Base-by-base conservation (phyloP, 169 alveolate species). In the Miamiensis avidus region DNA sequence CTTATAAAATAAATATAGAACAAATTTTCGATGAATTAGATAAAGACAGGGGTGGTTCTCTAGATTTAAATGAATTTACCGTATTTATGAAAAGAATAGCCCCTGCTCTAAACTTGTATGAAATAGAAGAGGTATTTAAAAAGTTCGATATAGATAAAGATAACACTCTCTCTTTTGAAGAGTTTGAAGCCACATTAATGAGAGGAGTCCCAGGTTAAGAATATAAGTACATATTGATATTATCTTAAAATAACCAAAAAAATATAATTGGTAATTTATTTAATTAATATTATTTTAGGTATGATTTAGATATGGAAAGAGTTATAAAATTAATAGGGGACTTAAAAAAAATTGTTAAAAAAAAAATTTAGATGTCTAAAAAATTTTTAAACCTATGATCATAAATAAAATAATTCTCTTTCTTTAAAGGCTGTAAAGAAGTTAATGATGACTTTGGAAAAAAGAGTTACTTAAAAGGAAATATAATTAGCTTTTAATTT, bases 141-240 rank as follows among this genome's bases (percentile, higher is more conserved):
- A 85, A 85, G 49, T 85, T 85, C 74, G 89, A 85, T 25, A 78
- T 30, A 25, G 74, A 85, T 49, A 73, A 78, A 34, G 86, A 79
- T 65, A 25, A 74, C 65, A 74, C 33, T 34, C 72, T 85, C 0
- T 69, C 75, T 33, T 78, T 34, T 73, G 49, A 85, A 27, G 89
- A 85, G 30, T 85, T 85, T 75, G 82, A 82, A 49, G 20, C 4
- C 69, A 49, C 69, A 49, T 49, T 49, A 49, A 11, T 49, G 20
- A 49, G 69, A 49, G 69, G 69, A 49, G 69, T 49, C 4, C 69
- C 69, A 11, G 69, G 69, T 49, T 4, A 49, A 20, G 69, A 49
- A 49, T 20, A 49, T 49, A 49, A 20, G 69, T 49, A 49, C 4
- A 49, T 11, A 49, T 11, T 11, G 20, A 11, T 11, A 11, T 11